A percentile compares a stretch with the other conserved stretches of the same genome.
Conservation (phyloP, 306 rosid genomes). For the Ammopiptanthus mongolicus region DNA sequence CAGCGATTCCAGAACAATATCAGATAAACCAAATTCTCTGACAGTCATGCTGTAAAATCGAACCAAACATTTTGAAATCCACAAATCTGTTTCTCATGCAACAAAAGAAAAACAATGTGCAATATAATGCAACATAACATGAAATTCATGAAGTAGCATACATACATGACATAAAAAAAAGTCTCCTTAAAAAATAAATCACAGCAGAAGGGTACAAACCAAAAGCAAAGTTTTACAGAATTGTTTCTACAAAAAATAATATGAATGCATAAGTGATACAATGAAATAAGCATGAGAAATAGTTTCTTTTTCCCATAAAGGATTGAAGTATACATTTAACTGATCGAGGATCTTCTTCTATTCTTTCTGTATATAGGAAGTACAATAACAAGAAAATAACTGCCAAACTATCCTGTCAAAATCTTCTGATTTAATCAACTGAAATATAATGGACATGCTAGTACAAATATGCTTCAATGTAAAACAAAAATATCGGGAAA, state of each 20-base stretch:
- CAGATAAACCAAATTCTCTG: conserved; percentile 69
- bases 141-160: background rate
- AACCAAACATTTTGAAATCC: conserved; percentile 22
- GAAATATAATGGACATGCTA: background rate
- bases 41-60: conserved; percentile 67
- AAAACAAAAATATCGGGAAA: background rate
- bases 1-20: conserved; percentile 66
- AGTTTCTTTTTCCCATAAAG: background rate
- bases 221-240: background rate
- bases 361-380: background rate
- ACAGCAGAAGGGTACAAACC: background rate
- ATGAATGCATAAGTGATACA: too few relatives aligned
- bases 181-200: background rate
- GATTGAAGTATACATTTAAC: conserved; percentile 3
- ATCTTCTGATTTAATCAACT: background rate
- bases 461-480: background rate
- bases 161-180: background rate
- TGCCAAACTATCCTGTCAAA: conserved; percentile 4
- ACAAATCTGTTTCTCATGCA: conserved; percentile 16
- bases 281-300: too few relatives aligned
- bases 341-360: background rate
- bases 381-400: conserved; percentile 15
- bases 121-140: background rate
- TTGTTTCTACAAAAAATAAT: background rate
- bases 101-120: background rate